A percentile compares a stretch with the other conserved stretches of the same genome.
Conservation (phyloP, 257 asterid genomes). For the Eucommia ulmoides region DNA sequence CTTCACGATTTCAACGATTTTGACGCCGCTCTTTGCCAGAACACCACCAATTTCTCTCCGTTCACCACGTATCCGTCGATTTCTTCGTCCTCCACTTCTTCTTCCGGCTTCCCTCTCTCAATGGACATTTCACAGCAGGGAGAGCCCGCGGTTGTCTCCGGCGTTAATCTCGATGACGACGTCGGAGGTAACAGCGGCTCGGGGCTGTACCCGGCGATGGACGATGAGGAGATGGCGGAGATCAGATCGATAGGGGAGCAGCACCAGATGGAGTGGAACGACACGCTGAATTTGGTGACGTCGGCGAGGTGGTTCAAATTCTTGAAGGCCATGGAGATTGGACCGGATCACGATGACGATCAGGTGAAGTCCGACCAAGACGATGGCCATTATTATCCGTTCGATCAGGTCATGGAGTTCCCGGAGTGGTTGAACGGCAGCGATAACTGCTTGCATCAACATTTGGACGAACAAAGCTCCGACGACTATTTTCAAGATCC, state of each 20-base stretch:
- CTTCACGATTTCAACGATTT: slow-evolving; percentile 61
- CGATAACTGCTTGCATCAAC: slow-evolving; percentile 46
- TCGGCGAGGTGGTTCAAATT: slow-evolving; percentile 93
- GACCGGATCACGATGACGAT: slow-evolving; percentile 30
- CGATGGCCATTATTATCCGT: slow-evolving; percentile 32
- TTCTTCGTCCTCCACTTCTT: slow-evolving; percentile 41
- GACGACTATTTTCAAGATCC: slow-evolving; percentile 58
- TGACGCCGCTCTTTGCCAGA: slow-evolving; percentile 29
- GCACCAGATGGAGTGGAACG: slow-evolving; percentile 90
- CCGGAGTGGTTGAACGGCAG: slow-evolving; percentile 75
- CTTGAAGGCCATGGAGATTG: slow-evolving; percentile 59
- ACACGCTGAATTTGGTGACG: slow-evolving; percentile 58
- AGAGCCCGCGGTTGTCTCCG: slow-evolving; percentile 13
- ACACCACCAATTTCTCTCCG: slow-evolving; percentile 19
- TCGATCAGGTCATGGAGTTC: slow-evolving; percentile 73
- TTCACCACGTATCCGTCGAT: slow-evolving; percentile 30
- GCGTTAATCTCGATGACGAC: slow-evolving; percentile 6
- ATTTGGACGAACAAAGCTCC: slow-evolving; percentile 32
- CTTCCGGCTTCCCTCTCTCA: slow-evolving; percentile 41
- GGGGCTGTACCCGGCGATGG: slow-evolving; percentile 64
- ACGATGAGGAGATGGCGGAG: slow-evolving; percentile 86
- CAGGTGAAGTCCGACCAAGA: too few relatives aligned
- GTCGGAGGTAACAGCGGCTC: slow-evolving; percentile 17
- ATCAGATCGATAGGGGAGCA: slow-evolving; percentile 87
- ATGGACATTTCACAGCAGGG: slow-evolving; percentile 13